Evolutionary conservation across 352 stramenopile species (phyloP), one percentile per base, ranked within the genome.

Genomic region (Pythium dissotocum): DNA sequence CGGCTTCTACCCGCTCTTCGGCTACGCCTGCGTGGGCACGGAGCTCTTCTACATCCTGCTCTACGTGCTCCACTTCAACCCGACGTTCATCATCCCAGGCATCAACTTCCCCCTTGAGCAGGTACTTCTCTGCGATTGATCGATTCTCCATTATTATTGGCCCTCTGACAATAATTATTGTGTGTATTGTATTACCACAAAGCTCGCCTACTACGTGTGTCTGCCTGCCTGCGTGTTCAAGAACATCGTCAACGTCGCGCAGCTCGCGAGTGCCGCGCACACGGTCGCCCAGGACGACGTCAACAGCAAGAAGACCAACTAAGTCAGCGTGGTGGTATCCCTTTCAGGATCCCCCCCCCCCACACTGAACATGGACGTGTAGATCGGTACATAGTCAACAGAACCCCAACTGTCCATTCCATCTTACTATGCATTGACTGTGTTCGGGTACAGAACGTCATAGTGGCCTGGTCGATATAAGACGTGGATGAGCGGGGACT

Each of bases 391-490:
- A 2, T 53, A 28, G 7, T 53, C 46, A 53, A 53, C 46, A 30
- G 46, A 53, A 24, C 21, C 21, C 21, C 21, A 5, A 53, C 30
- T 32, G 21, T 24, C 46, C 13, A 21, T 53, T 53, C 46, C 46
- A 53, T 53, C 13, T 9, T 30, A 24, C 46, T 53, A 53, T 6
- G n/a, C 46, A 8, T 53, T 30, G 46, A 58, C 13, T 9, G n/a
- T n/a, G 48, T 65, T 36, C 18, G 77, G 77, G 67, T 98, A 98
- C 58, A 98, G 77, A 57, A 98, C 95, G 74, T 98, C 95, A 81
- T 98, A 98, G 76, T 98, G 95, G 13, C 95, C 95, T 16, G 94
- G 94, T 61, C 95, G 88, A 83, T 98, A 98, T 28, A 98, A 75
- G 58, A 98, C 73, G 44, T 85, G 83, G 44, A 98, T 83, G 21